phyloP scores from a whole-genome alignment of 257 asterid species.

The Solanum neorickii region DNA sequence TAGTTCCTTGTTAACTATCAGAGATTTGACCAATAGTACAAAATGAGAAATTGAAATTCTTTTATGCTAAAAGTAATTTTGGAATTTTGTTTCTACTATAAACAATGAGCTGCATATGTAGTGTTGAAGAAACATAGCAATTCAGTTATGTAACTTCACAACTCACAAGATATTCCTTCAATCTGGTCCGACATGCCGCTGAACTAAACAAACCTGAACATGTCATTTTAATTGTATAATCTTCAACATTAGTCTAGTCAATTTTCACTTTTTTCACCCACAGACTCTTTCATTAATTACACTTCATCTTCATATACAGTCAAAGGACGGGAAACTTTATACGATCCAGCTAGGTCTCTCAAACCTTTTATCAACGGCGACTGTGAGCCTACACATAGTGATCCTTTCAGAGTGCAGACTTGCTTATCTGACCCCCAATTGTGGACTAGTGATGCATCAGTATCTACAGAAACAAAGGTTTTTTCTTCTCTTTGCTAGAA shows the following conservation, averaged over 20 bases:
- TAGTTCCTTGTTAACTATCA: neutral
- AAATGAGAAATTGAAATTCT: neutral
- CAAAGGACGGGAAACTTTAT: slow-evolving; percentile 38
- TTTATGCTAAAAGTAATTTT: neutral
- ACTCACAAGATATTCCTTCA: neutral
- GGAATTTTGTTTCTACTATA: neutral
- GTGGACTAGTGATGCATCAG: slow-evolving; percentile 25
- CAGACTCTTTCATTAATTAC: neutral
- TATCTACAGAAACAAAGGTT: slow-evolving; percentile 43
- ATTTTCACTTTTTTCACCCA: neutral
- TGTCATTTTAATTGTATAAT: neutral
- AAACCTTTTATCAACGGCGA: slow-evolving; percentile 39
- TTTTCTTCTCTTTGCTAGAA: neutral
- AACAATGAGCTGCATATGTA: neutral
- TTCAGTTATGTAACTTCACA: neutral
- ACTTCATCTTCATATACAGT: slow-evolving; percentile 23
- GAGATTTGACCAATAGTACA: neutral
- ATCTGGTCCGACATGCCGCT: neutral
- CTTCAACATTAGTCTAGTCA: neutral
- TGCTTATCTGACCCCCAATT: slow-evolving; percentile 32
- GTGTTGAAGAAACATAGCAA: neutral
- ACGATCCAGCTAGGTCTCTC: slow-evolving; percentile 30
- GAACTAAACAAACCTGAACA: neutral
- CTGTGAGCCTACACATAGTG: slow-evolving; percentile 24
- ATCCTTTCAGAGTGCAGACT: slow-evolving; percentile 30